phyloP scores from a whole-genome alignment of 2,329 filamentous ascomycete genomes.

The Ophiostoma populinum region DNA sequence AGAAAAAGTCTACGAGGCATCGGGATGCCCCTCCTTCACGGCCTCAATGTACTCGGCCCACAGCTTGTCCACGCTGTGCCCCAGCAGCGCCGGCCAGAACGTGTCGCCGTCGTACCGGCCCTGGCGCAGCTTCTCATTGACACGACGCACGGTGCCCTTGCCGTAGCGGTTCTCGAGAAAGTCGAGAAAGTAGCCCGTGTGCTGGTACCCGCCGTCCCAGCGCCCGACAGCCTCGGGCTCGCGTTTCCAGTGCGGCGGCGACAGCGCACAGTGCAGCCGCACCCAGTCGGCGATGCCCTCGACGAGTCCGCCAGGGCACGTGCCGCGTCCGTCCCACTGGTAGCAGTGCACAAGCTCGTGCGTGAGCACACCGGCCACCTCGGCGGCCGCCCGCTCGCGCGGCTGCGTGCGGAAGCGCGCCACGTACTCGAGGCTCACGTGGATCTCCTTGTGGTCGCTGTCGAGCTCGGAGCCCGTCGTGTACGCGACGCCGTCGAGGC shows the following conservation, averaged over 20 bases:
- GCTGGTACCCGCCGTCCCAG: constrained; percentile 87
- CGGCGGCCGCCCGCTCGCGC: constrained; percentile 26
- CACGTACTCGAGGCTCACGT: constrained; percentile 69
- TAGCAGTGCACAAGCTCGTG: constrained; percentile 95
- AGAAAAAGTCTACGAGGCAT: constrained; percentile 1
- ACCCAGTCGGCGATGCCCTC: constrained; percentile 94
- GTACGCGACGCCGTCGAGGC: constrained; percentile 76
- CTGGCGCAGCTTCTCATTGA: constrained; percentile 52
- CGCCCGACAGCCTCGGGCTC: constrained; percentile 26
- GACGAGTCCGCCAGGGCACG: constrained; percentile 58
- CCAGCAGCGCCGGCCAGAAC: constrained; percentile 55
- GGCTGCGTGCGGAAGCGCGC: constrained; percentile 24
- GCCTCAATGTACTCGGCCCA: constrained; percentile 53
- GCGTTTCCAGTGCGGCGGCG: constrained; percentile 68
- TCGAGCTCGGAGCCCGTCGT: constrained; percentile 69
- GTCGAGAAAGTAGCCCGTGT: constrained; percentile 79
- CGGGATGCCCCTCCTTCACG: constrained; percentile 9
- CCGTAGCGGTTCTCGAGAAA: constrained; percentile 59
- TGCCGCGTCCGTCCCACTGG: constrained; percentile 52
- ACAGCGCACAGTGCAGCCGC: constrained; percentile 52
- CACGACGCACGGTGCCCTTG: constrained; percentile 36
- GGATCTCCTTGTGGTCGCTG: constrained; percentile 79
- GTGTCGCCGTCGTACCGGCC: constrained; percentile 43
- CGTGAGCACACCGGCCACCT: constrained; percentile 69
- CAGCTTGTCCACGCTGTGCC: constrained; percentile 45